Evolutionary conservation across 2,329 filamentous ascomycete genomes (phyloP), one percentile per base, ranked within the genome.

Genomic region (Phaeoacremonium minimum): DNA sequence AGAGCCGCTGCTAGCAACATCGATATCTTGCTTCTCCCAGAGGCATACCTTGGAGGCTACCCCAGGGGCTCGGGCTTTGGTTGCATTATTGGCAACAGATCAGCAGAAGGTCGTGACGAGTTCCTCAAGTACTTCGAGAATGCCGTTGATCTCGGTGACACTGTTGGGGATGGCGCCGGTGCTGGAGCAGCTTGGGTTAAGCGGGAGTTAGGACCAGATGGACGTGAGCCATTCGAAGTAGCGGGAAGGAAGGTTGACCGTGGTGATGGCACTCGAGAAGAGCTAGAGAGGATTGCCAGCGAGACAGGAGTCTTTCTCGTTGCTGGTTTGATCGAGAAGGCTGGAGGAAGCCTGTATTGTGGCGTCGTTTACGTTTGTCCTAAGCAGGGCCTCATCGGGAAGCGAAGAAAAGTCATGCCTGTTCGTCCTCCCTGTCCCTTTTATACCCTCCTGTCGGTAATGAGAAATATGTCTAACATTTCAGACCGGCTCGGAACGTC

Each of bases 11-110:
- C 57, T 2, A 53, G 64, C 38, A 48, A 53, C 4, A 63, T 77
- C 28, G 71, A 93, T 56, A 71, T 96, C 33, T 71, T 96, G 18
- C 78, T 96, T 35, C 90, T 96, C 43, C 91, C 91, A 0, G 90
- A 97, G 66, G 90, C 90, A 15, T 95, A 88, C 55, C 73, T 96
- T 2, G 91, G 91, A 32, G 91, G 90, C 2, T 96, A 96, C 56
- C 91, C 91, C 14, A 83, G 90, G 9, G 88, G 84, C 14, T 83
- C 82, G 44, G 68, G 69, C 34, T 95, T 95, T 52, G 89, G 89
- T 5, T 80, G 80, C 32, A 72, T 76, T 2, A 71, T 95, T 6
- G 90, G 90, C 4, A 69, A 73, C 13, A 80, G 90, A 26, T 72
- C 75, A 1, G 66, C 73, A 4, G 66, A 71, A 33, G 90, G 89